Evolutionary conservation across 805 yeast species (phyloP).

Genomic region (Wickerhamomyces pijperi): DNA sequence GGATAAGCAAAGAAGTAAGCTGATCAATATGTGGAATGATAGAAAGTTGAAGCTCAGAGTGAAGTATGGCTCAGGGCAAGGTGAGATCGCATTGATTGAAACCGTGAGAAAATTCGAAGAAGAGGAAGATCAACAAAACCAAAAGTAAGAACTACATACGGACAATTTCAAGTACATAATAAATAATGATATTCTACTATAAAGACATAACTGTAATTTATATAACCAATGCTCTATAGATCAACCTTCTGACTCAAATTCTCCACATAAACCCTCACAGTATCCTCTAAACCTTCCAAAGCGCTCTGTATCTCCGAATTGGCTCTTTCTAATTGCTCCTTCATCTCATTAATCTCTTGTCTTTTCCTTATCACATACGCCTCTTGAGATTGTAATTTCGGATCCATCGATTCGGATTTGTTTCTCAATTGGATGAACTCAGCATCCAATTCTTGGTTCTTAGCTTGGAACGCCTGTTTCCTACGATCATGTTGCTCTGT

Average conservation of each 20-base stretch:
- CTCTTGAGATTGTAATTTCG: no score
- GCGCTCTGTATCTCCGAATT: no score
- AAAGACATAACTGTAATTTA: no score
- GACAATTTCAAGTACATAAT: no score
- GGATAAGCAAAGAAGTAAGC: constrained; percentile 63
- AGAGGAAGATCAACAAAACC: background rate
- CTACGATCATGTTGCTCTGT: background rate
- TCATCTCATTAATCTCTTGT: no score
- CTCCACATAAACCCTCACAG: background rate
- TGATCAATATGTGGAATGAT: constrained; percentile 45
- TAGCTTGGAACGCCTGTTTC: background rate
- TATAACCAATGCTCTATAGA: constrained; percentile 2
- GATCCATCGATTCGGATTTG: no score
- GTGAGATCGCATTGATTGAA: constrained; percentile 53
- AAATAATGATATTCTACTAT: no score
- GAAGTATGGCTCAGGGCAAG: constrained; percentile 49
- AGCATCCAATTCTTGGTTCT: background rate
- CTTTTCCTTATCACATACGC: no score
- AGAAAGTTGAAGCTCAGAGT: constrained; percentile 31
- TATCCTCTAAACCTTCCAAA: no score
- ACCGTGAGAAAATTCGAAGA: constrained; percentile 33
- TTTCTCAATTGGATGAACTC: background rate
- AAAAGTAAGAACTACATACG: no score
- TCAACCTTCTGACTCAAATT: background rate
- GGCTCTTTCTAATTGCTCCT: background rate